Evolutionary conservation across 1,139 yeast genomes (phyloP), one percentile per base, ranked within the genome.

Genomic region (Kodamaea suecica): DNA sequence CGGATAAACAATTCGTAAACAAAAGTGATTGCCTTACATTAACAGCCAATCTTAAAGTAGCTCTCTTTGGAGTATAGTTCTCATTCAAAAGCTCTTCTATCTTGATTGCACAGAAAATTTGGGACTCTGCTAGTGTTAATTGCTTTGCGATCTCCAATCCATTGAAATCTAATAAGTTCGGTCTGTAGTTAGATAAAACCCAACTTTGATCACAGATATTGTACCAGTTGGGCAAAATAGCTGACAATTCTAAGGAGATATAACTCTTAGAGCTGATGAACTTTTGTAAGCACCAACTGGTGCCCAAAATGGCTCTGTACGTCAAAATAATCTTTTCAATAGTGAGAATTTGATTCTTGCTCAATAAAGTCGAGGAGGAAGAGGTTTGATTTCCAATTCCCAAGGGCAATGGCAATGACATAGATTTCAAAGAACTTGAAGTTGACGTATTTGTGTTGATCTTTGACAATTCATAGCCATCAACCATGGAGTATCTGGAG

Each of bases 131-230:
- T 25, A 85, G 61, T 0, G 96, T 85, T 41, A 90, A 65, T 53
- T 88, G 97, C 50, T 82, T 82, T 2, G 97, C 96, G 31, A 86
- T 63, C 49, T 87, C 96, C 42, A 80, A 64, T 0, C 95, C 83
- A 52, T 85, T 87, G 48, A 83, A 73, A 43, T 84, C 92, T 17
- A 81, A 62, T 25, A 84, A 55, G 48, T 76, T 73, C 27, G 82
- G 74, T 39, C 73, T 52, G 42, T 69, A 69, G 43, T 64, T 68
- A 0, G 74, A 62, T 34, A 70, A 56, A 0, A 66, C 71, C 74
- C 75, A 69, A 38, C 61, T 64, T 46, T 68, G 73, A 31, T 68
- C 73, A 46, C 73, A 63, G 5, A 68, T 49, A 10, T 42, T 42
- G 40, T 48, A 66, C 72, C 74, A 70, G 25, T 55, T 64, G 1